These are phyloP conservation scores for Tuber brumale DNA, from an alignment of 495 filamentous ascomycete genomes.

Conservation along the genomic window DNA sequence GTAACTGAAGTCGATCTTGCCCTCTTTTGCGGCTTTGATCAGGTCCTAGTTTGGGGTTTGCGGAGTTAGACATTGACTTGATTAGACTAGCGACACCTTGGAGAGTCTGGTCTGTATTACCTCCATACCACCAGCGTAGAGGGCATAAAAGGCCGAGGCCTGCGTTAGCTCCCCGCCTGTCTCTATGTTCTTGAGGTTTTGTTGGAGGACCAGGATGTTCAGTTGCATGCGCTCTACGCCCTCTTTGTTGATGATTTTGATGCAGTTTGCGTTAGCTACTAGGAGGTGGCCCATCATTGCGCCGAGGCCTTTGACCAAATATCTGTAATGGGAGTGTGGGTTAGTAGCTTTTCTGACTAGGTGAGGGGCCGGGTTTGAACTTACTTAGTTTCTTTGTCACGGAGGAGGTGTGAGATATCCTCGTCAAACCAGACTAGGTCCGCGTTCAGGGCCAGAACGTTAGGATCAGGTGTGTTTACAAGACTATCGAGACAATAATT, in stretches of 20 bases:
- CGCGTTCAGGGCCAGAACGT: constrained; percentile 68
- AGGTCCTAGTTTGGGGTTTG: constrained; percentile 17
- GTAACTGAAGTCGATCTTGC: constrained; percentile 57
- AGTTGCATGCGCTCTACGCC: constrained; percentile 77
- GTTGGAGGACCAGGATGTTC: constrained; percentile 88
- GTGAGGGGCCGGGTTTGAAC: not conserved
- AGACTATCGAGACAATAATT: constrained; percentile 68
- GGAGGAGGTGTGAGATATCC: constrained; percentile 63
- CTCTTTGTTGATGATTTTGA: constrained; percentile 64
- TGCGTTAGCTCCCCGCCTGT: constrained; percentile 61
- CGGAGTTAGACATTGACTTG: not conserved
- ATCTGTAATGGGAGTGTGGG: constrained; percentile 42
- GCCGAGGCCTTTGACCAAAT: constrained; percentile 67
- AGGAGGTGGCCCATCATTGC: constrained; percentile 65
- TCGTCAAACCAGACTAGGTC: constrained; percentile 80
- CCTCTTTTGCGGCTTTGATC: constrained; percentile 39
- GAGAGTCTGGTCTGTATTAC: not conserved
- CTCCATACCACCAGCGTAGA: constrained; percentile 73
- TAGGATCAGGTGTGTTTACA: constrained; percentile 70
- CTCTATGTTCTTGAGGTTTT: constrained; percentile 89
- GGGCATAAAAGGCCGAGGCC: constrained; percentile 67
- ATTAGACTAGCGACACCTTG: not conserved
- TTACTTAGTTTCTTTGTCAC: constrained; percentile 52
- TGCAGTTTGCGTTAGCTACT: constrained; percentile 56
- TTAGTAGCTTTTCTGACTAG: not conserved